These are phyloP conservation scores for Quillaja saponaria DNA, from an alignment of 306 rosid species.

Conservation along the genomic window DNA sequence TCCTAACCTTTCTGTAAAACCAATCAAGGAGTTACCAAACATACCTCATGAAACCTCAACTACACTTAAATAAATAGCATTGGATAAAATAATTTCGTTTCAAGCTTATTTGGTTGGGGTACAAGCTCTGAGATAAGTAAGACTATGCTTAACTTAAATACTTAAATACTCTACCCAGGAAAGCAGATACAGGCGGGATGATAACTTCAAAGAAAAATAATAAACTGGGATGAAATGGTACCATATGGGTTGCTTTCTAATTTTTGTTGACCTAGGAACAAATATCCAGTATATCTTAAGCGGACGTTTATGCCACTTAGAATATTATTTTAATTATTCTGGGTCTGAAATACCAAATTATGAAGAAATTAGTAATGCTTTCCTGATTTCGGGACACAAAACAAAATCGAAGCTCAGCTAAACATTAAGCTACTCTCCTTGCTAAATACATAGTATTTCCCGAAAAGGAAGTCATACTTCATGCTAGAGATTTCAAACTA, in stretches of 20 bases:
- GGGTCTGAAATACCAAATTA: background rate
- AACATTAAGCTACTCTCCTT: background rate
- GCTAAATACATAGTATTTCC: background rate
- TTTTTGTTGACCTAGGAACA: background rate
- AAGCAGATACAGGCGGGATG: too few relatives aligned
- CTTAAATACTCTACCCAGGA: background rate
- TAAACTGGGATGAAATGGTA: too few relatives aligned
- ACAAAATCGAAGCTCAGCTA: background rate
- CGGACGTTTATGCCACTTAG: background rate
- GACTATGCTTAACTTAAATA: conserved; percentile 17
- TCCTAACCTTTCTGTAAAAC: background rate
- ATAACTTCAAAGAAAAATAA: too few relatives aligned
- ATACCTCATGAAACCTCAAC: conserved; percentile 6
- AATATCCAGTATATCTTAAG: background rate
- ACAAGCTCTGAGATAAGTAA: conserved; percentile 21
- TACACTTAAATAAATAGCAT: background rate
- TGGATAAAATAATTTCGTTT: background rate
- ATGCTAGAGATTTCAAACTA: background rate
- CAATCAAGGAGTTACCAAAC: conserved; percentile 4
- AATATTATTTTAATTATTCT: background rate
- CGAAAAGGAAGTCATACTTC: background rate
- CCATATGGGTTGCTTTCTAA: too few relatives aligned
- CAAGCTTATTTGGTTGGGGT: background rate
- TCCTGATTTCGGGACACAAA: background rate
- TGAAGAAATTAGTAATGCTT: background rate